phyloP scores from a whole-genome alignment of 805 yeast genomes.

The Dipodascopsis uninucleata region DNA sequence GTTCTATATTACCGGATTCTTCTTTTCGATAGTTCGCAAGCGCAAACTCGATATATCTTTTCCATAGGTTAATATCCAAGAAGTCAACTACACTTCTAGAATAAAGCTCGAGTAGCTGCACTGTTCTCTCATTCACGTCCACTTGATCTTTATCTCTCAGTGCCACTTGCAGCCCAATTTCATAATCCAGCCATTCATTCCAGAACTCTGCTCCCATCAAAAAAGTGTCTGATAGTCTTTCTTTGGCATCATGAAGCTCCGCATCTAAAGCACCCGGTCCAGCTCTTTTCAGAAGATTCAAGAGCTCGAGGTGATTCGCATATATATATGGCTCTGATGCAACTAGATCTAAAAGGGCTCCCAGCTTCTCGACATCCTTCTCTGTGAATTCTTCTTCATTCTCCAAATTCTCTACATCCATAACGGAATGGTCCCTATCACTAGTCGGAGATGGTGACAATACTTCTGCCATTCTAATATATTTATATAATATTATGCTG shows the following conservation, averaged over 20 bases:
- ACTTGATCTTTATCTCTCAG: conserved; percentile 1
- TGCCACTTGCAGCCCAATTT: neutral
- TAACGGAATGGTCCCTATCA: too few species aligned
- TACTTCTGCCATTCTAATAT: too few species aligned
- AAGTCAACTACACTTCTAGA: conserved; percentile 18
- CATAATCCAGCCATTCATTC: conserved; percentile 22
- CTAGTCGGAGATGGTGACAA: too few species aligned
- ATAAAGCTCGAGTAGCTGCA: conserved; percentile 10
- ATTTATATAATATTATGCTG: too few species aligned
- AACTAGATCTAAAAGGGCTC: conserved; percentile 15
- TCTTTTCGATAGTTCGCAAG: conserved; percentile 5
- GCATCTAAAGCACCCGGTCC: conserved; percentile 17
- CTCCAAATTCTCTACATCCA: too few species aligned
- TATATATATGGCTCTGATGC: conserved; percentile 10
- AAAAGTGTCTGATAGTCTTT: conserved; percentile 13
- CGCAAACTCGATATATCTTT: conserved; percentile 16
- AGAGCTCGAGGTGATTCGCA: conserved; percentile 12
- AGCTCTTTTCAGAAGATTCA: conserved; percentile 10
- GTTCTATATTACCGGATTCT: conserved; percentile 1
- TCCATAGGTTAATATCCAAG: conserved; percentile 19
- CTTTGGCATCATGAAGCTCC: conserved; percentile 18
- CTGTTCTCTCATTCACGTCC: conserved; percentile 3
- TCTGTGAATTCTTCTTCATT: conserved; percentile 15
- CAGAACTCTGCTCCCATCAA: conserved; percentile 15
- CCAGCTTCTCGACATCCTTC: conserved; percentile 21